Evolutionary conservation across 768 basidiomycete species (phyloP), one percentile per base, ranked within the genome.

Genomic region (Obba rivulosa): DNA sequence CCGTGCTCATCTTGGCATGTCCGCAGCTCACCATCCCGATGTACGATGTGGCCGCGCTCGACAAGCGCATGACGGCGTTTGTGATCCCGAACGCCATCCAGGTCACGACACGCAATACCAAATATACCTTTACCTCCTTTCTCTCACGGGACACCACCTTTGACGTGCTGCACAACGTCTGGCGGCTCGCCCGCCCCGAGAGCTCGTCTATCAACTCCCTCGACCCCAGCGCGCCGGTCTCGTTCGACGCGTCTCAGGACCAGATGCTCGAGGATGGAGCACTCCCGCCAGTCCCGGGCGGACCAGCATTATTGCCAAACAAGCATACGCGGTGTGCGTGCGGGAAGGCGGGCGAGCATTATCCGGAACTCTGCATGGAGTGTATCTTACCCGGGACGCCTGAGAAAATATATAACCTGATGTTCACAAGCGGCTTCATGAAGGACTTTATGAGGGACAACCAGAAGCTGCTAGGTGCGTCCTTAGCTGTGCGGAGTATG

Each of bases 11-110:
- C 14, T 8, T 14, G 28, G 28, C 28, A 31, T 34, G 28, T 34
- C 7, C 41, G 9, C 63, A 94, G 92, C 74, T 94, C 54, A 83
- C 83, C 37, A 82, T 97, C 49, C 87, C 94, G 7, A 92, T 96
- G 53, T 78, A 83, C 62, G 92, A 96, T 60, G 83, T 97, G 48
- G 83, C 76, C 25, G 71, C 79, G 18, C 78, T 98, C 20, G 95
- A 98, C 62, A 97, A 96, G 78, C 90, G 83, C 60, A 98, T 94
- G 91, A 97, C 95, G 0, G 94, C 95, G 2, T 89, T 93, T 57
- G 92, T 97, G 50, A 97, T 97, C 53, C 95, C 95, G 14, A 97
- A 97, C 64, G 95, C 91, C 21, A 94, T 98, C 56, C 86, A 87
- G 57, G 79, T 97, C 48, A 81, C 89, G 13, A 96, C 94, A 0